Conservation (phyloP, 306 rosid species). For the Bauhinia variegata region DNA sequence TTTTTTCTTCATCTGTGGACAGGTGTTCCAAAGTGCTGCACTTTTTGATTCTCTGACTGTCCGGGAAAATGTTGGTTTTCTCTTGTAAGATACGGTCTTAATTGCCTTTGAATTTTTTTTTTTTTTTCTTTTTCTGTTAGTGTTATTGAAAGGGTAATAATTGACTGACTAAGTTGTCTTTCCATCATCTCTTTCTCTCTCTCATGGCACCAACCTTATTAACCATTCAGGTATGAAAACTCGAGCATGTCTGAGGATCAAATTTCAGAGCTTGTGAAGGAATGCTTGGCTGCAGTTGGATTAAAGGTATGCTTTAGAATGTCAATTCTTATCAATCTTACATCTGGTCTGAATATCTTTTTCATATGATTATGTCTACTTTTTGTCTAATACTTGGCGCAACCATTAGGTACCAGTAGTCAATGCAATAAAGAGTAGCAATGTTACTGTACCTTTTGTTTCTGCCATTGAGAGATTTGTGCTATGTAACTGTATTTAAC, state of each 20-base stretch:
- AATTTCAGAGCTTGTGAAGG: slow-evolving; percentile 79
- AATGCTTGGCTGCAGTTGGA: slow-evolving; percentile 91
- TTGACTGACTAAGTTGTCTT: slow-evolving; percentile 22
- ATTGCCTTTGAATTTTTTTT: slow-evolving; percentile 28
- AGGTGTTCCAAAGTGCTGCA: slow-evolving; percentile 99
- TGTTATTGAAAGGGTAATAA: slow-evolving; percentile 17
- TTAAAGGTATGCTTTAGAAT: slow-evolving; percentile 66
- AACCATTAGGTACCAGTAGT: too few species aligned
- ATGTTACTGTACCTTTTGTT: too few species aligned
- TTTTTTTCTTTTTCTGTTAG: slow-evolving; percentile 8
- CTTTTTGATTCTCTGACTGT: slow-evolving; percentile 97
- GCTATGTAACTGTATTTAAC: too few species aligned
- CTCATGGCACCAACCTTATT: slow-evolving; percentile 25
- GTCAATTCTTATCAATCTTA: slow-evolving; percentile 22
- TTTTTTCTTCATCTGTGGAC: slow-evolving; percentile 27
- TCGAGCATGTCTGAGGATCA: slow-evolving; percentile 76
- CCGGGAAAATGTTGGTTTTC: slow-evolving; percentile 98
- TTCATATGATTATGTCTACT: too few species aligned
- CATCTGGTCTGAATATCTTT: slow-evolving; percentile 11
- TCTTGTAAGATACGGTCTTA: slow-evolving; percentile 68
- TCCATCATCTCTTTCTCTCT: slow-evolving; percentile 15
- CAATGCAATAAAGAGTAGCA: too few species aligned
- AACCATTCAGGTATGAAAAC: slow-evolving; percentile 73
- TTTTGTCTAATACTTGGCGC: neutral
- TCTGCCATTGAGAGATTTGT: too few species aligned